Evolutionary conservation across 2,329 filamentous ascomycete species (phyloP).

Genomic region (Herpotrichia juniperi): DNA sequence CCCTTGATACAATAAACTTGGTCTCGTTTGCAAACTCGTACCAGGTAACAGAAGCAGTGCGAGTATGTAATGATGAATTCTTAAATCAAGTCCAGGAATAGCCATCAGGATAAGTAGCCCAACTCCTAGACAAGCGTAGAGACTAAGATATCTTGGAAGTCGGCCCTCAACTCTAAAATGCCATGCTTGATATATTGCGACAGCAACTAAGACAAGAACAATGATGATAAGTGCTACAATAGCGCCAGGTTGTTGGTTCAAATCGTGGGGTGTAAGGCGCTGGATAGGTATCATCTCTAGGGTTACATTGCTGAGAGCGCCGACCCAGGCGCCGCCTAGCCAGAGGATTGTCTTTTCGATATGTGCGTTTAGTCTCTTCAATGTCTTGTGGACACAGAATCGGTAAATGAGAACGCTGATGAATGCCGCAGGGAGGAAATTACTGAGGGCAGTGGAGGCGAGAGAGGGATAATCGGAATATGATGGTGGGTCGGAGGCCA

Average conservation of each 20-base stretch:
- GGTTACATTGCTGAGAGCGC: slow-evolving; percentile 39
- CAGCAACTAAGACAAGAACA: slow-evolving; percentile 30
- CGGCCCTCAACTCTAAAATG: slow-evolving; percentile 41
- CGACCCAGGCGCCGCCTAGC: slow-evolving; percentile 44
- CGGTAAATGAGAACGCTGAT: slow-evolving; percentile 36
- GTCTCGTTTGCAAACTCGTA: slow-evolving; percentile 85
- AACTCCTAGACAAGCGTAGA: slow-evolving; percentile 79
- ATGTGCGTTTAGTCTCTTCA: slow-evolving; percentile 36
- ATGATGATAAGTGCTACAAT: slow-evolving; percentile 41
- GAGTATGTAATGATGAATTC: slow-evolving; percentile 90
- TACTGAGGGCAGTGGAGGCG: slow-evolving; percentile 36
- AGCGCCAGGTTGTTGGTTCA: slow-evolving; percentile 46
- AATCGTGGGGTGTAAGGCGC: slow-evolving; percentile 43
- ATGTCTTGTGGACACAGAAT: slow-evolving; percentile 32
- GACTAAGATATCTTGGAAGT: slow-evolving; percentile 74
- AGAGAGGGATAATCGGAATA: slow-evolving; percentile 36
- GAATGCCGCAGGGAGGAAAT: slow-evolving; percentile 43
- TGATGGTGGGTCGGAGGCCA: slow-evolving; percentile 44
- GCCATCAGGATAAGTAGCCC: slow-evolving; percentile 78
- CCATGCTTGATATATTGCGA: slow-evolving; percentile 40
- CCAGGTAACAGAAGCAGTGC: slow-evolving; percentile 88
- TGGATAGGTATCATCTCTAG: slow-evolving; percentile 43
- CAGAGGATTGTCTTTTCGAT: slow-evolving; percentile 45
- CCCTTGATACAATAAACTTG: slow-evolving; percentile 87
- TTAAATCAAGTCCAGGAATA: slow-evolving; percentile 82